These are phyloP conservation scores for Boechera retrofracta DNA, from an alignment of 345 rosid genomes.

Conservation along the genomic window DNA sequence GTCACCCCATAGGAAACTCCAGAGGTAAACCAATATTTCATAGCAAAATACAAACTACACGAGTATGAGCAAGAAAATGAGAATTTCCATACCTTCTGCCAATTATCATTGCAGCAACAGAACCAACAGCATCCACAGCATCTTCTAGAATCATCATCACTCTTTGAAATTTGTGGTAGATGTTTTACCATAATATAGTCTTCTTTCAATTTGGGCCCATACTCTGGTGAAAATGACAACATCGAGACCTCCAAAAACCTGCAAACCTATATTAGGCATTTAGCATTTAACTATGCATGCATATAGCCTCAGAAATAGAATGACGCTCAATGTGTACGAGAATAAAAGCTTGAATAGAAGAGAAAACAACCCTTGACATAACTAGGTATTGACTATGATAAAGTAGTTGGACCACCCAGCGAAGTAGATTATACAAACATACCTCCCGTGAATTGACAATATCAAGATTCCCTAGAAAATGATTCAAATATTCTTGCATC, in stretches of 20 bases:
- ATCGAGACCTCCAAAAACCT: constrained; percentile 97
- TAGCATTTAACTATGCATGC: constrained; percentile 43
- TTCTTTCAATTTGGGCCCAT: constrained; percentile 97
- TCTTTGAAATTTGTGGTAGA: constrained; percentile 68
- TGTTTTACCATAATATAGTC: constrained; percentile 92
- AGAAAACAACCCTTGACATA: constrained; percentile 34
- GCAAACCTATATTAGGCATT: constrained; percentile 75
- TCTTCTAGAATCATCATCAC: constrained; percentile 64
- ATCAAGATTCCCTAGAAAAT: constrained; percentile 92
- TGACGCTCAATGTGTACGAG: constrained; percentile 18
- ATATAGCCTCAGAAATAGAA: constrained; percentile 23
- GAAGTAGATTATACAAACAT: constrained; percentile 31
- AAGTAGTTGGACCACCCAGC: constrained; percentile 15
- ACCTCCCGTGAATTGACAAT: constrained; percentile 98
- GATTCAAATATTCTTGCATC: constrained; percentile 93
- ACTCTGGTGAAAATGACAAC: constrained; percentile 90
- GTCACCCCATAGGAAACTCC: constrained; percentile 10
- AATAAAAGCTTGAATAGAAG: constrained; percentile 19
- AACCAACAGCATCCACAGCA: constrained; percentile 82
- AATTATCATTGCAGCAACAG: constrained; percentile 91
- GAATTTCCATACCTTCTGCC: constrained; percentile 84
- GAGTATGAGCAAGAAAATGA: constrained; percentile 28
- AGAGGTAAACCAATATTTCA: constrained; percentile 13
- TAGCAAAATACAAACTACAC: constrained; percentile 13
- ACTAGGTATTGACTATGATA: constrained; percentile 27